A percentile compares a stretch with the other conserved stretches of the same genome.
These are phyloP conservation scores for Beauveria medogensis DNA, from an alignment of 2,329 filamentous ascomycete genomes.

Conservation along the genomic window DNA sequence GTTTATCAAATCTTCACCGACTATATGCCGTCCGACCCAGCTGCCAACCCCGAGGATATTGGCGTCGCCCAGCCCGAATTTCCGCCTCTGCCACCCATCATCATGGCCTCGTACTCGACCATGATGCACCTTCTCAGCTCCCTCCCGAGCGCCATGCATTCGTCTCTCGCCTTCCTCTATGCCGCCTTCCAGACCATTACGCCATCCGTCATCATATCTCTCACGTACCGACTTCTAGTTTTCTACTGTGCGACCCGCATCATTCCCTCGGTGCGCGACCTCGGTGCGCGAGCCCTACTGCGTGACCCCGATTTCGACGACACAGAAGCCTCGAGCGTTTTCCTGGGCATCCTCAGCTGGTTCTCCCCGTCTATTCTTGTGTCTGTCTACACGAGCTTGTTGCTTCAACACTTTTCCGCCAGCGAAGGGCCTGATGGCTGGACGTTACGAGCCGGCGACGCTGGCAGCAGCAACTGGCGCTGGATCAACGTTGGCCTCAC, in stretches of 20 bases:
- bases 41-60: slow-evolving; percentile 43
- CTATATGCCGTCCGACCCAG: slow-evolving; percentile 73
- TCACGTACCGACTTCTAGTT: slow-evolving; percentile 88
- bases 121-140: slow-evolving; percentile 75
- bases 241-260: slow-evolving; percentile 94
- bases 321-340: slow-evolving; percentile 68
- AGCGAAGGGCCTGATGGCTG: slow-evolving; percentile 66
- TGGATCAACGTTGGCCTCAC: slow-evolving; percentile 90
- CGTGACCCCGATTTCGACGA: slow-evolving; percentile 83
- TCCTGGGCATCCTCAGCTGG: slow-evolving; percentile 80
- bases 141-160: slow-evolving; percentile 75
- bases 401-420: slow-evolving; percentile 91
- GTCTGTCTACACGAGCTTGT: slow-evolving; percentile 87
- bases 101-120: slow-evolving; percentile 97
- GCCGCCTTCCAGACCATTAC: slow-evolving; percentile 94
- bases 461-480: slow-evolving; percentile 77
- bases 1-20: slow-evolving; percentile 99
- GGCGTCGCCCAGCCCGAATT: slow-evolving; percentile 68
- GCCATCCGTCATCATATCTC: slow-evolving; percentile 88
- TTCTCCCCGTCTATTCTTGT: slow-evolving; percentile 93
- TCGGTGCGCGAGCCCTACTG: slow-evolving; percentile 72
- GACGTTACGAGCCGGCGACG: slow-evolving; percentile 74
- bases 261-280: slow-evolving; percentile 85
- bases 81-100: slow-evolving; percentile 90
- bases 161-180: slow-evolving; percentile 75